These are phyloP conservation scores for Isatis tinctoria DNA, from an alignment of 345 rosid species.

Conservation along the genomic window DNA sequence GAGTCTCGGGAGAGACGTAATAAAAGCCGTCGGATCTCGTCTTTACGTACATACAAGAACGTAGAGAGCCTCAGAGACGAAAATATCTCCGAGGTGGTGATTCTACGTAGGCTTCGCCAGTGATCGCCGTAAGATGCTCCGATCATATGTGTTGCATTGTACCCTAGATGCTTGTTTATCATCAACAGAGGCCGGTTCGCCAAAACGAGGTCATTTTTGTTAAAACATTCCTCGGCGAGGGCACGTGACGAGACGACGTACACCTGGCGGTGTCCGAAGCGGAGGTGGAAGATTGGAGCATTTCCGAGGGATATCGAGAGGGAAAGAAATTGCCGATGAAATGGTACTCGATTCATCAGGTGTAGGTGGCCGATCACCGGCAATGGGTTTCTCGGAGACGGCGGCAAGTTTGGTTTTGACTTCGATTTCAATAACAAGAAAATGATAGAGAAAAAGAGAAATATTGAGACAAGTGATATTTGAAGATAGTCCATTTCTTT, in stretches of 20 bases:
- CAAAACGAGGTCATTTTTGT: constrained; percentile 38
- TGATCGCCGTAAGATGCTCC: constrained; percentile 39
- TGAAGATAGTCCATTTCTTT: constrained; percentile 4
- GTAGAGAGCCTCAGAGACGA: constrained; percentile 32
- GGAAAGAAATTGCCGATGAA: constrained; percentile 28
- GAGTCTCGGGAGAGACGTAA: constrained; percentile 26
- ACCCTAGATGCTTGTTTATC: constrained; percentile 24
- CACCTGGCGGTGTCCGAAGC: constrained; percentile 36
- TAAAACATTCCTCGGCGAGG: constrained; percentile 45
- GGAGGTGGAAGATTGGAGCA: constrained; percentile 40
- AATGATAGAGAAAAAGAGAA: not conserved
- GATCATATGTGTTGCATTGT: constrained; percentile 33
- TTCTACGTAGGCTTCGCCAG: constrained; percentile 47
- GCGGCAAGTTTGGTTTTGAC: constrained; percentile 33
- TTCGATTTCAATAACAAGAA: not conserved
- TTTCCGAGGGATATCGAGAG: constrained; percentile 36
- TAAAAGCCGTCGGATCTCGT: constrained; percentile 36
- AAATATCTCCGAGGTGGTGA: constrained; percentile 38
- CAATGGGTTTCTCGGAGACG: constrained; percentile 35
- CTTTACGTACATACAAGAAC: constrained; percentile 24
- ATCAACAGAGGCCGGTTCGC: constrained; percentile 42
- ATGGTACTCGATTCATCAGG: constrained; percentile 34
- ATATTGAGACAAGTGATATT: not conserved
- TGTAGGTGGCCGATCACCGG: constrained; percentile 57
- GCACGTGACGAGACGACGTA: constrained; percentile 41